These are phyloP conservation scores for Phyllosticta citrichinensis DNA, from an alignment of 2,329 filamentous ascomycete genomes.

Conservation along the genomic window DNA sequence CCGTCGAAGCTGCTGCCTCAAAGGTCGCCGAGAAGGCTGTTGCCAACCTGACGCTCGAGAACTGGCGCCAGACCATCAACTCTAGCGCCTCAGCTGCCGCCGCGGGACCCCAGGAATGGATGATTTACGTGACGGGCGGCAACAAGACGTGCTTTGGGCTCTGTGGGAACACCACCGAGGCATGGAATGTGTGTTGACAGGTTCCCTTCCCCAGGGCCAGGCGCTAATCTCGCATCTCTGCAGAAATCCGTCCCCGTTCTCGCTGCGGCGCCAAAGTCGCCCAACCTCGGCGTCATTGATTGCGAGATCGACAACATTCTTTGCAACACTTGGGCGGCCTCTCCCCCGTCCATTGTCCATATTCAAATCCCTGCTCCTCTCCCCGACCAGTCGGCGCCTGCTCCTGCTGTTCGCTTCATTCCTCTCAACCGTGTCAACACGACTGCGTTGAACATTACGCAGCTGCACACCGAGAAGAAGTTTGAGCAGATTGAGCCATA, in stretches of 20 bases:
- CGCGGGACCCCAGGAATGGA: constrained; percentile 61
- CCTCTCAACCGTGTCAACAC: constrained; percentile 60
- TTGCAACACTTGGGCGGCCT: constrained; percentile 63
- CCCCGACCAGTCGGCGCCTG: constrained; percentile 54
- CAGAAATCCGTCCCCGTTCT: constrained; percentile 56
- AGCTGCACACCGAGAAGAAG: constrained; percentile 50
- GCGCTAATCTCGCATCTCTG: not conserved
- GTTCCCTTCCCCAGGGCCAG: not conserved
- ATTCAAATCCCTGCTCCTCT: constrained; percentile 49
- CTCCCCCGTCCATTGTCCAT: constrained; percentile 55
- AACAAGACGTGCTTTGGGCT: constrained; percentile 71
- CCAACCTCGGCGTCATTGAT: constrained; percentile 60
- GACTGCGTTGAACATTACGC: constrained; percentile 52
- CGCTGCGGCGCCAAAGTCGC: constrained; percentile 48
- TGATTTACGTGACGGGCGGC: constrained; percentile 62
- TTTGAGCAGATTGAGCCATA: constrained; percentile 43
- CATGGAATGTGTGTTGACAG: constrained; percentile 39
- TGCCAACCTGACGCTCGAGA: constrained; percentile 53
- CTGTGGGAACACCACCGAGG: constrained; percentile 54
- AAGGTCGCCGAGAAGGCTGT: constrained; percentile 45
- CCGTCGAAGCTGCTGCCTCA: constrained; percentile 38
- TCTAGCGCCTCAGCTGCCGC: constrained; percentile 49
- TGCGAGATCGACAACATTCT: constrained; percentile 66
- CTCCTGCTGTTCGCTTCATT: constrained; percentile 55
- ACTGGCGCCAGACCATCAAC: constrained; percentile 60